These are phyloP conservation scores for Sparassis latifolia DNA, from an alignment of 1,284 basidiomycete genomes.

Conservation along the genomic window DNA sequence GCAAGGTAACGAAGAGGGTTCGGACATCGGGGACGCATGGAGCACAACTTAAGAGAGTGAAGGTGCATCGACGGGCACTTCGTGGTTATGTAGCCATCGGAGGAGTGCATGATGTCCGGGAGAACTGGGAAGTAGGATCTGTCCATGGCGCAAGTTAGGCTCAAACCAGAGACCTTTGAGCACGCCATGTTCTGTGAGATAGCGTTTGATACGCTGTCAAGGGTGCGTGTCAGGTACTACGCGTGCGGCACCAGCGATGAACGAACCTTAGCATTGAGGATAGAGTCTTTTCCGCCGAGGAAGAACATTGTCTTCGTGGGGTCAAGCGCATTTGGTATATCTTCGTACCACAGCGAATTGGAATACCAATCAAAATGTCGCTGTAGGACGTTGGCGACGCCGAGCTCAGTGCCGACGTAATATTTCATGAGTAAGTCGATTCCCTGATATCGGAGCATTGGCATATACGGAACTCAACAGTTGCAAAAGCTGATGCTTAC, in stretches of 20 bases:
- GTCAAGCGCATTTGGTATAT: constrained; percentile 74
- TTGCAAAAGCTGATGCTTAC: constrained; percentile 30
- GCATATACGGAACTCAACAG: not conserved
- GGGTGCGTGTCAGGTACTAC: not conserved
- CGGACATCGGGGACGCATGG: too few relatives aligned
- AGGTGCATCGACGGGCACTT: too few relatives aligned
- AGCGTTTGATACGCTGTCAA: constrained; percentile 61
- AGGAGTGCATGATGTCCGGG: constrained; percentile 54
- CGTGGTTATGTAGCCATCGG: constrained; percentile 47
- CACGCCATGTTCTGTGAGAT: constrained; percentile 73
- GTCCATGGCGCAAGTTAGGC: constrained; percentile 64
- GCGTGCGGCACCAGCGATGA: not conserved
- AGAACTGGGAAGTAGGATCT: constrained; percentile 56
- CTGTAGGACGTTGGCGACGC: constrained; percentile 79
- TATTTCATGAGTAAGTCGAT: constrained; percentile 79
- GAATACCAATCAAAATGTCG: constrained; percentile 82
- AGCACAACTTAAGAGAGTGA: too few relatives aligned
- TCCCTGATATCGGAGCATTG: constrained; percentile 37
- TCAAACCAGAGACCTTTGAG: constrained; percentile 67
- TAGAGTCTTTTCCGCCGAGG: constrained; percentile 75
- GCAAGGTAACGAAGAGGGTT: too few relatives aligned
- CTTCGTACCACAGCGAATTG: constrained; percentile 86
- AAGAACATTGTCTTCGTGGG: constrained; percentile 59
- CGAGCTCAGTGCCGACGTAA: constrained; percentile 81
- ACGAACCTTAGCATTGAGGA: constrained; percentile 63